Evolutionary conservation across 2,329 filamentous ascomycete species (phyloP).

Genomic region (Tolypocladium sp.): DNA sequence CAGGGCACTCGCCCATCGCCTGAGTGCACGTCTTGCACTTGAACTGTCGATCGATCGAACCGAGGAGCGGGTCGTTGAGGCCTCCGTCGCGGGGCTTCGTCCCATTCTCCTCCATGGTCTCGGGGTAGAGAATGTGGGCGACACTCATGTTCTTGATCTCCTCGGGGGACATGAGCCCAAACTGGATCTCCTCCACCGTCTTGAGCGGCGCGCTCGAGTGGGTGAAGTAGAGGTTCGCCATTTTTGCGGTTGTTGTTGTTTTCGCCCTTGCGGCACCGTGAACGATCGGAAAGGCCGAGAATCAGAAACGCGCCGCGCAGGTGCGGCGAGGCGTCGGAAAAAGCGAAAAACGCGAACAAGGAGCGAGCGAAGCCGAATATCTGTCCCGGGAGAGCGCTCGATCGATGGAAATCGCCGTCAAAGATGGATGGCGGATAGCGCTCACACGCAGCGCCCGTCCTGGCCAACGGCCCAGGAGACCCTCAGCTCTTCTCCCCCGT

Average conservation of each 20-base stretch:
- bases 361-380: conserved; percentile 10
- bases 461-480: conserved; percentile 39
- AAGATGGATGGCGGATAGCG: conserved; percentile 29
- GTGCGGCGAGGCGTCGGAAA: conserved; percentile 7
- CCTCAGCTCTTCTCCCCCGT: conserved; percentile 34
- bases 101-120: conserved; percentile 97
- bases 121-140: conserved; percentile 91
- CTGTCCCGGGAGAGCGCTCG: conserved; percentile 14
- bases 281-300: conserved; percentile 10
- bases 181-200: conserved; percentile 98
- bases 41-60: conserved; percentile 91
- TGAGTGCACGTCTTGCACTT: conserved; percentile 96
- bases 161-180: conserved; percentile 92
- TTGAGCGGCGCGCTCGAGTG: conserved; percentile 93
- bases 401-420: conserved; percentile 23
- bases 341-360: conserved; percentile 13
- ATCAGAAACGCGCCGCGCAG: conserved; percentile 7
- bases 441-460: conserved; percentile 32
- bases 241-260: conserved; percentile 37
- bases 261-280: neutral
- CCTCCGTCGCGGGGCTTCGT: conserved; percentile 84
- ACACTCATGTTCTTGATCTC: conserved; percentile 99
- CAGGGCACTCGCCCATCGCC: conserved; percentile 90
- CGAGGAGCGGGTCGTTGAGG: conserved; percentile 90
- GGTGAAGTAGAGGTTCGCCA: conserved; percentile 87